Conservation (phyloP, 2,329 filamentous ascomycete genomes). For the Alternaria rosae region DNA sequence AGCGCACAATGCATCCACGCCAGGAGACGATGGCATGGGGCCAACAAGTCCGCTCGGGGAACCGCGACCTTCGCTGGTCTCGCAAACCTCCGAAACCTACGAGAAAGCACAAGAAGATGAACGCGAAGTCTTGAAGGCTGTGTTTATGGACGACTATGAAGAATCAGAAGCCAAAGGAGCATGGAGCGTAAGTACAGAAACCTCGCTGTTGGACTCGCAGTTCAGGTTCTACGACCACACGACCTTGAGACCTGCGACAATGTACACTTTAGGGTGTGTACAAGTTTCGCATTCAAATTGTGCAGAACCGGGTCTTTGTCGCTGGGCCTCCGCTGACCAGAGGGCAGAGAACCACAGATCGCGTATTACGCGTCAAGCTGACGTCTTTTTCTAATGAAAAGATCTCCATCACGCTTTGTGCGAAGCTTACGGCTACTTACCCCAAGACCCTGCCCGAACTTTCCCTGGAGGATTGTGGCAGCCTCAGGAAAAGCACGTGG, state of each 20-base stretch:
- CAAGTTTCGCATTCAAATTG: not conserved
- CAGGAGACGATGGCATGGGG: constrained; percentile 29
- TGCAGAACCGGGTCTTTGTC: not conserved
- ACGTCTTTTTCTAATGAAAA: constrained; percentile 77
- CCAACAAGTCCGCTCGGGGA: constrained; percentile 36
- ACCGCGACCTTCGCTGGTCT: constrained; percentile 39
- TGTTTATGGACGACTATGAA: constrained; percentile 88
- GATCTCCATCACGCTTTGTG: constrained; percentile 73
- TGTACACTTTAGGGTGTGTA: not conserved
- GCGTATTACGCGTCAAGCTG: constrained; percentile 81
- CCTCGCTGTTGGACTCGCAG: not conserved
- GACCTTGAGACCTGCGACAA: not conserved
- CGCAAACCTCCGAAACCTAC: constrained; percentile 67
- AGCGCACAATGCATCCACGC: constrained; percentile 41
- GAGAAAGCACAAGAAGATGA: constrained; percentile 88
- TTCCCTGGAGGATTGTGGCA: constrained; percentile 68
- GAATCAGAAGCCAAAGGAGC: constrained; percentile 75
- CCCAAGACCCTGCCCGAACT: constrained; percentile 82
- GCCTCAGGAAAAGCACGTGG: constrained; percentile 73
- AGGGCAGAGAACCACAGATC: constrained; percentile 75
- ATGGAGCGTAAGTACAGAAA: constrained; percentile 74
- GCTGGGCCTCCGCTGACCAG: not conserved
- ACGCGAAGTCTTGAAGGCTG: constrained; percentile 81
- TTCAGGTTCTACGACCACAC: not conserved
- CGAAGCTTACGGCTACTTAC: constrained; percentile 88